These are phyloP conservation scores for Aspergillus panamensis DNA, from an alignment of 495 filamentous ascomycete genomes.

Conservation along the genomic window DNA sequence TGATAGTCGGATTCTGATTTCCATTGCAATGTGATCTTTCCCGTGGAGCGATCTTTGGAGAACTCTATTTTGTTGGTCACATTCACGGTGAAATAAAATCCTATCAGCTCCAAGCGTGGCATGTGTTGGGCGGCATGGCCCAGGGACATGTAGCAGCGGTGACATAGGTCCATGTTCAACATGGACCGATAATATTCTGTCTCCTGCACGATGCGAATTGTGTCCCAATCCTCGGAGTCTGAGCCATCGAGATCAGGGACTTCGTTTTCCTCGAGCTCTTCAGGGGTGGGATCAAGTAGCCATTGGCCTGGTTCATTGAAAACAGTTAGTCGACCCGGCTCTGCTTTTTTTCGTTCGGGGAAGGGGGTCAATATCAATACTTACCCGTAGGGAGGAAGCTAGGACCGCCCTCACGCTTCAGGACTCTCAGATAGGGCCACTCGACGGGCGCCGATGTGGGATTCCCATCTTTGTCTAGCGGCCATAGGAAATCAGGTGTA, in stretches of 20 bases:
- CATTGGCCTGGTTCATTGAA: neutral
- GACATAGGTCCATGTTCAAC: neutral
- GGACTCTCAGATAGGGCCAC: neutral
- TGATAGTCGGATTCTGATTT: neutral
- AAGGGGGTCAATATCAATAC: neutral
- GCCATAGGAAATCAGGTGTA: neutral
- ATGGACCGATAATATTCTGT: neutral
- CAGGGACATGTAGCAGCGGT: neutral
- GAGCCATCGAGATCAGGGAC: neutral
- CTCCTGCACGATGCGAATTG: neutral
- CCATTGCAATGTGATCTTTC: neutral
- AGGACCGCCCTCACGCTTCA: neutral
- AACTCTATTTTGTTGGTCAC: neutral
- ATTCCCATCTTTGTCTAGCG: neutral
- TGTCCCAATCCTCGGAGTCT: neutral
- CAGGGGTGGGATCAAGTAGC: neutral
- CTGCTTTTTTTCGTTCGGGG: no score
- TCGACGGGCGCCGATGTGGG: neutral
- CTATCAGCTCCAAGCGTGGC: neutral
- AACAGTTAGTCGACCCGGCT: neutral
- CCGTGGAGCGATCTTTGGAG: neutral
- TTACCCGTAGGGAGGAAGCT: neutral
- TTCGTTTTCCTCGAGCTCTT: neutral
- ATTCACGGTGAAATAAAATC: neutral
- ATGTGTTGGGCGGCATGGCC: neutral